Base-by-base conservation (phyloP, 2,329 filamentous ascomycete species). In the Aspergillus sp. region DNA sequence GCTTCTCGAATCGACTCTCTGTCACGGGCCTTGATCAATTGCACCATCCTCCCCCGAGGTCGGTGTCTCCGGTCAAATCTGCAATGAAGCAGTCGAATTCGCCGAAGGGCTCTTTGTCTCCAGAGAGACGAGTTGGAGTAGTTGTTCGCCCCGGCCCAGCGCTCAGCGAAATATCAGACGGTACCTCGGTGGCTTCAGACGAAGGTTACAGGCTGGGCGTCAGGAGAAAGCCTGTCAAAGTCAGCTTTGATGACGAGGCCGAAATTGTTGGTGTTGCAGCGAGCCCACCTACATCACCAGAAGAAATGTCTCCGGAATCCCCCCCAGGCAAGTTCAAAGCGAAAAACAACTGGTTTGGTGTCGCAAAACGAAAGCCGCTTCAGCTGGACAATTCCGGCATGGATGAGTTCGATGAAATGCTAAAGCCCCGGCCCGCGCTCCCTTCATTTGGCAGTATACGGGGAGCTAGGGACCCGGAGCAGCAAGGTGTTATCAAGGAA, bases 211-310 rank as follows among this genome's bases (percentile, higher is more conserved):
- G 61, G 31, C 33, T 62, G 11, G 61, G 54, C 13, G 67, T 67
- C 47, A 77, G 73, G 50, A 82, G 76, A 62, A 79, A 76, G 57
- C 64, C 64, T 28, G 71, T 71, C 4, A 72, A 79, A 42, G 80
- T 84, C 41, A 95, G 89, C 67, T 96, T 84, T 52, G 79, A 82
- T 44, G 78, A 81, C 35, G 73, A 75, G 37, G 67, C 75, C 5
- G 69, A 75, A 42, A 57, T 76, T 27, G 68, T 77, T 27, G 73
- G 72, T 13, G 59, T 70, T 12, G 63, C 66, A 27, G 64, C 67
- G 7, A 70, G 66, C 30, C 64, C 68, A 39, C 63, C 67, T 28
- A 67, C 65, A 6, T 69, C 66, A 5, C 67, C 65, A 1, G 68
- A 71, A 33, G 65, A 68, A 11, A 56, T 60, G 33, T 44, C 58